Evolutionary conservation across 257 asterid genomes (phyloP).

Genomic region (Perilla frutescens): DNA sequence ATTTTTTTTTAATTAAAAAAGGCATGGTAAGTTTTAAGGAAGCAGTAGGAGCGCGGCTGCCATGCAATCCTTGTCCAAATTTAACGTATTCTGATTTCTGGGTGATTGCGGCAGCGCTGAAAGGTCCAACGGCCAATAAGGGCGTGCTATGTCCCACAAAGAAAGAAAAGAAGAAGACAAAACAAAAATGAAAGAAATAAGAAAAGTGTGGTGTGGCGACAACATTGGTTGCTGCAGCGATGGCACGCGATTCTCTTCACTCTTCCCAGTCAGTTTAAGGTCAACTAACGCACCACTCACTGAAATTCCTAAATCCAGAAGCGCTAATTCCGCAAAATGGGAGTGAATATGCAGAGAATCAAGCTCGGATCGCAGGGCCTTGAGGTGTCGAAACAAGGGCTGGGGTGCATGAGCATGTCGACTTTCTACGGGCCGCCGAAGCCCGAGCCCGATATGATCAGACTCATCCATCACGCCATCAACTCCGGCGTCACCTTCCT

Average conservation of each 20-base stretch:
- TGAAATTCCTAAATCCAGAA: not conserved
- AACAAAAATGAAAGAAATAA: too few relatives aligned
- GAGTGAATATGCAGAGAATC: constrained; percentile 14
- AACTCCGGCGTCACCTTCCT: constrained; percentile 39
- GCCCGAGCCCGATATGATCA: constrained; percentile 38
- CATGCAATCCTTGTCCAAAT: too few relatives aligned
- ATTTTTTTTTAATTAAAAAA: too few relatives aligned
- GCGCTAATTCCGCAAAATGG: constrained; percentile 12
- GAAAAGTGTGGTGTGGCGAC: too few relatives aligned
- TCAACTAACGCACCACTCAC: not conserved
- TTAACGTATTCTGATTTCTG: too few relatives aligned
- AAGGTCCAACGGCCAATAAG: not conserved
- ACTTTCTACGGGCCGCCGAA: constrained; percentile 34
- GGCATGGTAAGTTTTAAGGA: too few relatives aligned
- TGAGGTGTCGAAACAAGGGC: constrained; percentile 37
- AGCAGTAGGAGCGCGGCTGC: too few relatives aligned
- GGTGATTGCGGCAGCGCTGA: too few relatives aligned
- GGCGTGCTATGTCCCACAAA: not conserved
- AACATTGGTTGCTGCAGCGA: too few relatives aligned
- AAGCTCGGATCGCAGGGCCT: constrained; percentile 38
- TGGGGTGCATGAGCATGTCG: constrained; percentile 41
- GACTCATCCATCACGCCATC: constrained; percentile 38
- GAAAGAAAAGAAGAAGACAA: too few relatives aligned
- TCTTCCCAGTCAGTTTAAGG: not conserved
- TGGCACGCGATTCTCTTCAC: not conserved